Evolutionary conservation across 345 rosid genomes (phyloP).

Genomic region (Clarkia xantiana): DNA sequence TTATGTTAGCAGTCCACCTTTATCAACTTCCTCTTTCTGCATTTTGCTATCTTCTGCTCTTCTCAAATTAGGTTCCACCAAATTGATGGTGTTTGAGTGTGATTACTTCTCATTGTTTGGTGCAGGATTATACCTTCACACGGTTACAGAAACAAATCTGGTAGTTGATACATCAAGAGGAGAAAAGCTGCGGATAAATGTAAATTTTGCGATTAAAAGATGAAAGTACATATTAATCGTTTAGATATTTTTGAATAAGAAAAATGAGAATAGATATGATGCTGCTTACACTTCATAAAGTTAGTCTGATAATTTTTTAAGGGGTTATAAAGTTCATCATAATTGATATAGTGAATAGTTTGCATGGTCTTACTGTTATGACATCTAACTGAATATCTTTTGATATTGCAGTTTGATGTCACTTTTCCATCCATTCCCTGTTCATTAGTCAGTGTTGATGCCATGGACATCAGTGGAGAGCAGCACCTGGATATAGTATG

Average conservation of each 20-base stretch:
- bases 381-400: neutral
- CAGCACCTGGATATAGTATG: conserved; percentile 58
- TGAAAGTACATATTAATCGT: neutral
- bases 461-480: conserved; percentile 77
- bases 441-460: conserved; percentile 52
- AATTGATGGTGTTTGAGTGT: neutral
- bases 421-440: conserved; percentile 54
- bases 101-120: neutral
- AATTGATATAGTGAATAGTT: too few species aligned
- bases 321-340: too few species aligned
- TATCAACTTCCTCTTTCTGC: too few species aligned
- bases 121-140: conserved; percentile 42
- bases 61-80: neutral
- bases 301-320: too few species aligned
- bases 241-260: neutral
- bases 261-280: too few species aligned
- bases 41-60: too few species aligned
- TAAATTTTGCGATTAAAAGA: conserved; percentile 10
- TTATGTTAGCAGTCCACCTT: too few species aligned
- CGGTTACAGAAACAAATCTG: conserved; percentile 44
- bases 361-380: too few species aligned
- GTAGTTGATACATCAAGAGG: conserved; percentile 65
- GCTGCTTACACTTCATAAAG: too few species aligned
- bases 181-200: conserved; percentile 45
- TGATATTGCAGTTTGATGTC: conserved; percentile 44